Percentiles rank a stretch among this genome's conserved stretches.
Evolutionary conservation across 306 rosid species (phyloP).

Genomic region (Gynostemma pentaphyllum): DNA sequence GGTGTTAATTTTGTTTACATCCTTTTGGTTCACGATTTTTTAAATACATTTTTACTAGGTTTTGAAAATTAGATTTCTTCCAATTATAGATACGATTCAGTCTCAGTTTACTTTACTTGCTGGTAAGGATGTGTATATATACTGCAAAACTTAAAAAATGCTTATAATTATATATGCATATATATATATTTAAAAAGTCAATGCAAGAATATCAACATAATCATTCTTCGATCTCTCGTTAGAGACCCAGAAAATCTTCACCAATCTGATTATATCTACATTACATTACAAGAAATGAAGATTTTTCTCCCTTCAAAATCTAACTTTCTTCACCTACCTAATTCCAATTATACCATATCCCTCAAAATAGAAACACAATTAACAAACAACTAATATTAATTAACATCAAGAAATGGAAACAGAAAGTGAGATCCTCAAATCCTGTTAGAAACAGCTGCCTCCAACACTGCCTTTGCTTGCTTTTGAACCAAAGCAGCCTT

Average conservation of each 20-base stretch:
- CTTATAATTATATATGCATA: too few relatives aligned
- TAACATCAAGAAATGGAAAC: background rate
- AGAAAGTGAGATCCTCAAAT: background rate
- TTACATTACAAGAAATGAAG: background rate
- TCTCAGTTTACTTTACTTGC: background rate
- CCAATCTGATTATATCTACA: background rate
- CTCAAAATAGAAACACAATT: background rate
- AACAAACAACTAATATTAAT: background rate
- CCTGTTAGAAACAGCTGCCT: too few relatives aligned
- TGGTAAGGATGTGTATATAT: too few relatives aligned
- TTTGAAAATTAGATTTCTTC: constrained; percentile 5
- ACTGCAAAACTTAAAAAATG: too few relatives aligned
- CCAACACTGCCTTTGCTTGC: too few relatives aligned
- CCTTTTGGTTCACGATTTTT: background rate
- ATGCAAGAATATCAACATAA: background rate
- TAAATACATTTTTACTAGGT: background rate
- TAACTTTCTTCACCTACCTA: background rate
- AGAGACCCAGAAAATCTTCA: background rate
- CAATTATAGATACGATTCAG: background rate
- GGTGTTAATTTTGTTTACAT: background rate
- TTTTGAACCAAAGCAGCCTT: constrained; percentile 11
- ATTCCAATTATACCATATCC: background rate
- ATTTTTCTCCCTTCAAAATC: too few relatives aligned
- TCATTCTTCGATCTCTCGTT: background rate
- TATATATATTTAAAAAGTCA: too few relatives aligned